Base-by-base conservation (phyloP, 768 basidiomycete species). In the Austroboletus festivus region DNA sequence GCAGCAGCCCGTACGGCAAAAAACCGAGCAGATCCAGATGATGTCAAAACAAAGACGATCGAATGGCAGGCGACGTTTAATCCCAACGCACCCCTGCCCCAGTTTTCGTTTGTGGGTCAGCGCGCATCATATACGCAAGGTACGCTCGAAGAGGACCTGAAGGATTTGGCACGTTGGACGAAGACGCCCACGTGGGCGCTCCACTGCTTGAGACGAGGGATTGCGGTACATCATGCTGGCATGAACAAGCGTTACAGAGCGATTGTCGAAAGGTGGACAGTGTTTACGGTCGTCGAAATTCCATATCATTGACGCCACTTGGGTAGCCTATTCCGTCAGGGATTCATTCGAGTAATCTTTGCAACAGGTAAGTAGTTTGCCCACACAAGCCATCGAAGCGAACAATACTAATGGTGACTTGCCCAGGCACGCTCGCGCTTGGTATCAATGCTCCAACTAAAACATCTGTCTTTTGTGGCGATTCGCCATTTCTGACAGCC, bases 371-470 rank as follows among this genome's bases (percentile, higher is more conserved):
- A 16, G 12, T 28, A 28, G 7, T 28, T 61, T 42, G 26, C 13
- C 15, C 40, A 8, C 23, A 46, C 3, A 3, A 18, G 4, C 0
- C 10, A 24, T 42, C 26, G 16, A 22, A 46, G 21, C 19, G 10
- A 54, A 42, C 7, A 15, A 4, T 12, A 47, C 34, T 52, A 21
- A 56, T 13, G 9, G 15, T 30, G 24, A 34, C 11, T 39, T 16
- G 11, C 1, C n/a, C 43, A 81, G 82, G 80, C 1, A 86, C 85
- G 5, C 69, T 87, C 46, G 85, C 86, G 1, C 69, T 88, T 13
- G 86, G 86, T 48, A 88, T 88, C 57, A 88, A 88, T 57, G 85
- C 84, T 0, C 86, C 86, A 1, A 74, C 83, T 0, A 84, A 78
- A 56, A 83, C 86, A 0, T 72, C 79, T 2, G 73, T 83, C 6